phyloP scores from a whole-genome alignment of 257 asterid genomes.

The Gentiana dahurica region DNA sequence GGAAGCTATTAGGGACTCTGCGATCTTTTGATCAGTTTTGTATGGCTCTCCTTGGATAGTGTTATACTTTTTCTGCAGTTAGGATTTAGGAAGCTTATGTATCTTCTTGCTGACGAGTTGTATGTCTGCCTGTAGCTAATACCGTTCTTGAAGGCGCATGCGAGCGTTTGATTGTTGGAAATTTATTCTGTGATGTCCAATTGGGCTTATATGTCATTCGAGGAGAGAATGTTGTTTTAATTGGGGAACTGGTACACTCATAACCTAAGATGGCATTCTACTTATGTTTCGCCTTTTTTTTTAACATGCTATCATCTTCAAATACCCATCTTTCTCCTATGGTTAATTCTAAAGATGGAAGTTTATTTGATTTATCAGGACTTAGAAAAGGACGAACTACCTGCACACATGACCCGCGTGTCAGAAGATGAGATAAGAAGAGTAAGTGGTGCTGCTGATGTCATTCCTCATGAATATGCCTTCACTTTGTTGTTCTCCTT shows the following conservation, averaged over 20 bases:
- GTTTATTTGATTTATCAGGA: conserved; percentile 6
- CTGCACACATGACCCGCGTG: conserved; percentile 12
- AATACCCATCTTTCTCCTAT: background rate
- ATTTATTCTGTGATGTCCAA: conserved; percentile 17
- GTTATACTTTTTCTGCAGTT: too few relatives aligned
- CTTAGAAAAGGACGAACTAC: conserved; percentile 6
- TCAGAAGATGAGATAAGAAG: conserved; percentile 16
- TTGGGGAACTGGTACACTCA: conserved; percentile 18
- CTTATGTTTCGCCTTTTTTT: too few relatives aligned
- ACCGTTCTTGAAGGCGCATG: conserved; percentile 21
- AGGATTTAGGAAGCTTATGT: background rate
- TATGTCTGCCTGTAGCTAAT: conserved; percentile 19
- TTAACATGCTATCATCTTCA: background rate
- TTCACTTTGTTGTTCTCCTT: too few relatives aligned
- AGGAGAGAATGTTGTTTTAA: conserved; percentile 27
- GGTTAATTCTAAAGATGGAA: too few relatives aligned
- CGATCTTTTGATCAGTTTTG: conserved; percentile 25
- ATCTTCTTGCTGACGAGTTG: background rate
- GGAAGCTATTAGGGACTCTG: conserved; percentile 16
- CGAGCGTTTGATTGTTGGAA: conserved; percentile 17
- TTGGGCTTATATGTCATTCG: conserved; percentile 20
- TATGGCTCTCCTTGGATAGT: background rate
- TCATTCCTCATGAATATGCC: too few relatives aligned
- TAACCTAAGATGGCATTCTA: too few relatives aligned
- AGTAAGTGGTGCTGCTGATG: conserved; percentile 2